Evolutionary conservation across 1,284 basidiomycete genomes (phyloP).

Genomic region (Leccinum fuscescens): DNA sequence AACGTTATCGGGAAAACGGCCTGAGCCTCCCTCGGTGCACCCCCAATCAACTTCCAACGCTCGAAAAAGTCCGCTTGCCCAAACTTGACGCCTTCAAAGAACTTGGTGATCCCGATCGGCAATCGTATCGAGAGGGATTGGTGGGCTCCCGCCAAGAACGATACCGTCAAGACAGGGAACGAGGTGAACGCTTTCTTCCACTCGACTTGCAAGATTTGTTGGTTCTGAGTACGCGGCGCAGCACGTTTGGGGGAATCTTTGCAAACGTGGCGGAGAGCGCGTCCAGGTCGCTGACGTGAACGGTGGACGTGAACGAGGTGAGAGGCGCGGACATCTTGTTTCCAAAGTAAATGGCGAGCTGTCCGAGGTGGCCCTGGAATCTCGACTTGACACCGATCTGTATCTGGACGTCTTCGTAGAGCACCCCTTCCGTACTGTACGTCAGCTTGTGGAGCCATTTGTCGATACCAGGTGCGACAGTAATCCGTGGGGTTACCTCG

Average conservation of each 20-base stretch:
- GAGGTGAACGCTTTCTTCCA: slow-evolving; percentile 85
- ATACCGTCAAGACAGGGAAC: slow-evolving; percentile 83
- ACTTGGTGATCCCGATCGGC: slow-evolving; percentile 88
- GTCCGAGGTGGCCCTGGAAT: slow-evolving; percentile 90
- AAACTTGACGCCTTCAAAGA: slow-evolving; percentile 90
- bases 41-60: slow-evolving; percentile 96
- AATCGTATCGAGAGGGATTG: slow-evolving; percentile 84
- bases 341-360: slow-evolving; percentile 91
- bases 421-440: slow-evolving; percentile 81
- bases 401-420: slow-evolving; percentile 87
- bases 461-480: slow-evolving; percentile 72
- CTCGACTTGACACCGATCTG: slow-evolving; percentile 96
- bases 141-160: slow-evolving; percentile 90
- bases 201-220: slow-evolving; percentile 91
- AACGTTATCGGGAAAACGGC: slow-evolving; percentile 79
- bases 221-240: slow-evolving; percentile 86
- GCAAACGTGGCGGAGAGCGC: slow-evolving; percentile 81
- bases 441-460: slow-evolving; percentile 89
- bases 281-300: slow-evolving; percentile 73
- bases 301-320: slow-evolving; percentile 83
- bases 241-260: slow-evolving; percentile 82
- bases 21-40: slow-evolving; percentile 80
- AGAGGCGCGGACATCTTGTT: slow-evolving; percentile 91
- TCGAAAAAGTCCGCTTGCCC: slow-evolving; percentile 76
- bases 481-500: slow-evolving; percentile 49